Conservation (phyloP, 2,329 filamentous ascomycete genomes). For the Simplicillium sp. region DNA sequence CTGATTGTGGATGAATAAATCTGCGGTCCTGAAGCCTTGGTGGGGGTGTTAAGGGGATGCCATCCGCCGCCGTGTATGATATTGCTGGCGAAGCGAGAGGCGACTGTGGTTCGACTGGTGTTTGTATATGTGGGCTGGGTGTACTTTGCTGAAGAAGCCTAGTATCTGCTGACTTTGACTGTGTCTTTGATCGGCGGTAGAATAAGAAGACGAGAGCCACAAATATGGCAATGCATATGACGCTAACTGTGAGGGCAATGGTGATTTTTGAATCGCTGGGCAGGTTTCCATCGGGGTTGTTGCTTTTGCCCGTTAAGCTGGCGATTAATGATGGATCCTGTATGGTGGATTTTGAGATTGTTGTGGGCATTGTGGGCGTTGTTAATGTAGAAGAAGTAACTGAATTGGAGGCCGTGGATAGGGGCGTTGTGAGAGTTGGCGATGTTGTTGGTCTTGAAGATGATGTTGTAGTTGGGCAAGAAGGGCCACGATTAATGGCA, state of each 20-base stretch:
- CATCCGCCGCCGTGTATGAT: slow-evolving; percentile 14
- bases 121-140: slow-evolving; percentile 6
- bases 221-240: not conserved
- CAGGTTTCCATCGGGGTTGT: not conserved
- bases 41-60: slow-evolving; percentile 30
- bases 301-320: not conserved
- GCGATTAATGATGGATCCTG: slow-evolving; percentile 3
- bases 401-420: too few species aligned
- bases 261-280: slow-evolving; percentile 2
- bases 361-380: too few species aligned
- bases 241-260: slow-evolving; percentile 1
- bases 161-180: too few species aligned
- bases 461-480: too few species aligned
- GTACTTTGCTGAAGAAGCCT: too few species aligned
- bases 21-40: slow-evolving; percentile 36
- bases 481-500: too few species aligned
- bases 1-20: slow-evolving; percentile 23
- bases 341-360: not conserved
- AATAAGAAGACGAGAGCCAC: slow-evolving; percentile 4
- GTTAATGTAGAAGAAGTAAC: too few species aligned
- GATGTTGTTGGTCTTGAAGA: too few species aligned
- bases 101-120: slow-evolving; percentile 25
- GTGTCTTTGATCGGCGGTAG: not conserved
- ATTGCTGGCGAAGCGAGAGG: slow-evolving; percentile 29
- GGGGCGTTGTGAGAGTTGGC: too few species aligned